phyloP scores from a whole-genome alignment of 495 filamentous ascomycete species.

The Trichoderma reesei region DNA sequence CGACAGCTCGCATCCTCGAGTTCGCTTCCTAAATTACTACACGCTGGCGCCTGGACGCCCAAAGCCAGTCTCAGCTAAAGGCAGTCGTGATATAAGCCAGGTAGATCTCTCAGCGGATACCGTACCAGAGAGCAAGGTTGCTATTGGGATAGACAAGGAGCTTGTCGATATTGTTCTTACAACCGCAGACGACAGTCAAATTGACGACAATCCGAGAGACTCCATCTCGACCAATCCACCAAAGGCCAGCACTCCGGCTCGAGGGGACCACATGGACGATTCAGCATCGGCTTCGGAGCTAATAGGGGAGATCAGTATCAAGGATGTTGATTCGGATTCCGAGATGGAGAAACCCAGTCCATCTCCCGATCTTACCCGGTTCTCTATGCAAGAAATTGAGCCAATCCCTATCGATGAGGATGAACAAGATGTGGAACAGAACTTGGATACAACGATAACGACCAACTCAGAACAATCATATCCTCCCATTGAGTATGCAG shows the following conservation, averaged over 20 bases:
- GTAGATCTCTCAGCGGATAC: slow-evolving; percentile 7
- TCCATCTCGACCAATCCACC: neutral
- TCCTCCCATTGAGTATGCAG: neutral
- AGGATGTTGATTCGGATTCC: neutral
- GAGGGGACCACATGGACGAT: neutral
- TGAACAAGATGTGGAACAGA: slow-evolving; percentile 13
- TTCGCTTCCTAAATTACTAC: slow-evolving; percentile 86
- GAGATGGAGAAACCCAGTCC: neutral
- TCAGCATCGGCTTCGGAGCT: neutral
- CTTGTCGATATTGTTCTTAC: neutral
- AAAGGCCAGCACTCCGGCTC: neutral
- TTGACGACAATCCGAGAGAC: neutral
- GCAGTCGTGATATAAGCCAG: neutral
- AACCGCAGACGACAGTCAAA: neutral
- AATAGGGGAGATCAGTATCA: neutral
- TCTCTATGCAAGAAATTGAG: neutral
- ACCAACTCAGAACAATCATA: slow-evolving; percentile 14
- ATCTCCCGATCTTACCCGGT: neutral
- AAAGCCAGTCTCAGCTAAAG: slow-evolving; percentile 12
- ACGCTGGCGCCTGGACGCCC: slow-evolving; percentile 64
- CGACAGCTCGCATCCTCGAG: slow-evolving; percentile 21
- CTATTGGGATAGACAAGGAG: neutral
- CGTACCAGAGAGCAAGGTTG: neutral
- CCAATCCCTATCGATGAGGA: slow-evolving; percentile 11
- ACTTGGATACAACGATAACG: slow-evolving; percentile 13